Evolutionary conservation across 192 early-diverging fungal genomes (phyloP), one percentile per base, ranked within the genome.

Genomic region (Coemansia sp.): DNA sequence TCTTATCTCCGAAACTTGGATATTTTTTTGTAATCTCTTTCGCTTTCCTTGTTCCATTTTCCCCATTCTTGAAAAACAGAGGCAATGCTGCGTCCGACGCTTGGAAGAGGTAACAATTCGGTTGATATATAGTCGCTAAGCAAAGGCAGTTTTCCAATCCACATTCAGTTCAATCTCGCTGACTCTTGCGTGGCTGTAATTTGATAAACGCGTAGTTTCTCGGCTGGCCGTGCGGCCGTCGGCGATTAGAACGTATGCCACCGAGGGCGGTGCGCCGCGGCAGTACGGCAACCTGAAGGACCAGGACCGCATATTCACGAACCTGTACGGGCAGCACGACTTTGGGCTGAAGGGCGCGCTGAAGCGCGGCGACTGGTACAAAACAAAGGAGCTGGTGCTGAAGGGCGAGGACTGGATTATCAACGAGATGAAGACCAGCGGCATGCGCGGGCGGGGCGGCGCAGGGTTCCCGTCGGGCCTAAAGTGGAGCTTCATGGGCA

Each of bases 401-500:
- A 98, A 98, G 78, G 97, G 97, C 52, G 85, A 94, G 65, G 89
- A 93, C 54, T 98, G 94, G 95, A 98, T 98, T 71, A 85, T 98
- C 69, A 86, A 94, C 75, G 92, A 98, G 83, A 91, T 97, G 83
- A 98, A 98, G 83, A 83, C 85, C 49, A 95, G 93, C 31, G 97
- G 94, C 50, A 77, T 97, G 59, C 85, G 94, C 56, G 90, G 91
- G 51, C 92, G 97, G 66, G 97, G 95, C 67, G 97, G 95, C 66
- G 97, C 95, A 55, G 97, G 97, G 31, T 98, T 98, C 79, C 94
- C 97, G 10, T 91, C 94, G 9, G 97, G 97, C 45, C 84, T 98
- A 47, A 98, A 98, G 81, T 97, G 97, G 95, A 92, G 88, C 69
- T 98, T 98, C 73, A 96, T 98, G 95, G 97, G 96, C 81, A 98